Evolutionary conservation across 2,329 filamentous ascomycete species (phyloP), one percentile per base, ranked within the genome.

Genomic region (Aureobasidium mangrovei): DNA sequence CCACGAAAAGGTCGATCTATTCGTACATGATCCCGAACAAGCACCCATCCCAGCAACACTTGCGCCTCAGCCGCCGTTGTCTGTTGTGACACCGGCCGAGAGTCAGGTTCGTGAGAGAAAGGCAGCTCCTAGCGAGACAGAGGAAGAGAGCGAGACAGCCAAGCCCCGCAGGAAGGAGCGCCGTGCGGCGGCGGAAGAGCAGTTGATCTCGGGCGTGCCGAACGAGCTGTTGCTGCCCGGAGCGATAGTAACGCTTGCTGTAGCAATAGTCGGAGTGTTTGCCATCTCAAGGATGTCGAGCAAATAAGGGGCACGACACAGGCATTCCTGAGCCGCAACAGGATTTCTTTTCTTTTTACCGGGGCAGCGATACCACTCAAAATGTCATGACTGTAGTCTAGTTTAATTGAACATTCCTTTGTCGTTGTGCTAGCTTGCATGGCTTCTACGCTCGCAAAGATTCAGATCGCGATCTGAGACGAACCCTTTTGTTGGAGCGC

Each of bases 1-100:
- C 61, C 84, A 83, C 43, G 93, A 97, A 62, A 98, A 98, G 77
- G 93, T 98, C 24, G 93, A 98, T 64, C 79, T 98, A 12, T 97
- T 95, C 64, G 91, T 97, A 9, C 93, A 98, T 68, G 87, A 98
- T 63, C 91, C 91, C 0, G 83, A 90, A 59, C 86, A 93, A 72
- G 83, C 91, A n/a, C 87, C 91, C 0, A 78, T 90, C n/a, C 75
- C 82, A 7, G 74, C 79, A 1, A 79, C 81, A 0, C 70, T 83
- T 8, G 77, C 84, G 38, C 81, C 81, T 36, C 76, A 81, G 57
- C 81, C 81, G 24, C 72, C 71, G 3, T 64, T 76, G 12, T 76
- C 74, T 57, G 71, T 75, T 4, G 63, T 62, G 24, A 79, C 80
- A 12, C 78, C 79, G 10, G 73, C 77, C 3, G 77, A 78, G 58